Base-by-base conservation (phyloP, 2,329 filamentous ascomycete genomes). In the Corinectria fuckeliana region DNA sequence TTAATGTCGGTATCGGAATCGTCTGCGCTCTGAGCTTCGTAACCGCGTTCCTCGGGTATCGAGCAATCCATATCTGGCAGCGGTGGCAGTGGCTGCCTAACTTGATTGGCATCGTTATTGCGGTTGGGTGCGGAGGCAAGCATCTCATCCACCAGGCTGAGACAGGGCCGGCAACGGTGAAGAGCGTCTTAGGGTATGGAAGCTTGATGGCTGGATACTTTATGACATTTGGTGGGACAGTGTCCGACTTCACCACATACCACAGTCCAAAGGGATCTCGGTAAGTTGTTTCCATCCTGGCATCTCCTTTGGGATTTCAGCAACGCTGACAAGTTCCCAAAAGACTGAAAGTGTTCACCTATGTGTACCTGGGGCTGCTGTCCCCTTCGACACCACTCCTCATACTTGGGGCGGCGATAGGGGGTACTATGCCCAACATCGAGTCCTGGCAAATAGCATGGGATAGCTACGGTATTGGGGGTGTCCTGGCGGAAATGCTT, bases 241-340 rank as follows among this genome's bases (percentile, higher is more conserved):
- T 79, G 0, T 83, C 82, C n/a, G 85, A 87, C 64, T 86, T 85
- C 60, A 80, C 81, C n/a, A 81, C 81, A 8, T 87, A 87, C 65
- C 81, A 85, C 71, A 59, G 42, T 26, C 62, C 67, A 6, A 44
- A 47, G 26, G 60, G 48, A 18, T 58, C 62, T 26, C 71, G 67
- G 69, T 70, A 48, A 65, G 67, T 50, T 13, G 4, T 34, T 44
- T 13, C 7, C 21, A 1, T 1, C 5, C 14, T 14, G 8, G 16
- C 4, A 39, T 8, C 13, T n/a, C 30, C 16, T 75, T 11, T 78
- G 8, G 20, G 13, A 9, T 20, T 21, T 13, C 25, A 13, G 8
- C 4, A 11, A 73, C 6, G 76, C 81, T 52, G 74, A 77, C 70
- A 79, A 16, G 42, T 11, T 41, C 9, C 60, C n/a, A n/a, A n/a